A percentile compares a stretch with the other conserved stretches of the same genome.
These are phyloP conservation scores for Senecio squalidus DNA, from an alignment of 140 eudicot genomes.

Conservation along the genomic window DNA sequence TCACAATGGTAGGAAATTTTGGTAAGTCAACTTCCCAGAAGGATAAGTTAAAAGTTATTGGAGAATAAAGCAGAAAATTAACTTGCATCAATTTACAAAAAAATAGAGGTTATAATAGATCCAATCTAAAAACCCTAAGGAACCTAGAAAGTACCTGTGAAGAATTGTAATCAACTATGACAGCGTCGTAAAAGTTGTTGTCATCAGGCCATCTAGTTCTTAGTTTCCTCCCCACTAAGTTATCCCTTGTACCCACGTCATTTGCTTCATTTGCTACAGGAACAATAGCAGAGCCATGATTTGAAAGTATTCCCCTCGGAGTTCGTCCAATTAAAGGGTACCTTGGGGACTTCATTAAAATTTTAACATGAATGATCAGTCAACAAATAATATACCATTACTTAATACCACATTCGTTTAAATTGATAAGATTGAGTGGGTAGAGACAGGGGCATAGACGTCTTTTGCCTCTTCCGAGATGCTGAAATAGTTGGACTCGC, in stretches of 20 bases:
- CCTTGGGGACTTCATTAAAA: constrained; percentile 34
- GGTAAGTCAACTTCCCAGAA: background rate
- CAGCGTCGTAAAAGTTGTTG: constrained; percentile 84
- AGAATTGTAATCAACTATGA: constrained; percentile 66
- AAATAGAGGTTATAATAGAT: too few species aligned
- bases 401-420: background rate
- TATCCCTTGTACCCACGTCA: constrained; percentile 49
- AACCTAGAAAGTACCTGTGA: constrained; percentile 45
- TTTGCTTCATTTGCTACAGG: constrained; percentile 36
- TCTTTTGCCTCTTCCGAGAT: constrained; percentile 77
- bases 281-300: constrained; percentile 45
- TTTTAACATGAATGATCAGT: constrained; percentile 21
- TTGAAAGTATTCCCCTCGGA: constrained; percentile 46
- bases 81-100: constrained; percentile 12
- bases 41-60: background rate
- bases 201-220: constrained; percentile 97
- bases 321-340: constrained; percentile 41
- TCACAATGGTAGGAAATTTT: background rate
- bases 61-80: background rate
- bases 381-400: background rate
- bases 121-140: background rate
- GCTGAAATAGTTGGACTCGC: constrained; percentile 69
- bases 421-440: constrained; percentile 36
- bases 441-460: constrained; percentile 42
- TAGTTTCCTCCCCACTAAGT: constrained; percentile 73